phyloP scores from a whole-genome alignment of 331 rosid species.

The Acacia pycnantha region DNA sequence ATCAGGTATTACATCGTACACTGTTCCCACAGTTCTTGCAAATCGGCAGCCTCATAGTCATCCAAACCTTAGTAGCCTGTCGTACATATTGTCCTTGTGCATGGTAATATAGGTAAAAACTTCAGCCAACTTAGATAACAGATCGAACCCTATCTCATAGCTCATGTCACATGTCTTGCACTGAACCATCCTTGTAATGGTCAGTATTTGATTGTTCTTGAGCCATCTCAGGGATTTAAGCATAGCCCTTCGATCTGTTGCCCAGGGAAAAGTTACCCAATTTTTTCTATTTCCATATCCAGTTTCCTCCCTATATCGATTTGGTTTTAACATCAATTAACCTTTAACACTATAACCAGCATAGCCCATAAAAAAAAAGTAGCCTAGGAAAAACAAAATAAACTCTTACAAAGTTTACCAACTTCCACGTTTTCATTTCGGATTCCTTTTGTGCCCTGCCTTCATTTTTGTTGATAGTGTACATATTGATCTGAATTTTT shows the following conservation, averaged over 20 bases:
- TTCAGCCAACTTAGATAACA: slow-evolving; percentile 12
- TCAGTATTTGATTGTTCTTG: not conserved
- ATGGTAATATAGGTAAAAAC: not conserved
- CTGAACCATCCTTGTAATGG: slow-evolving; percentile 32
- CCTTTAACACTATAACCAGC: no score
- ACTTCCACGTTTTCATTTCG: no score
- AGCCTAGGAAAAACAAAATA: no score
- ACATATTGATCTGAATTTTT: no score
- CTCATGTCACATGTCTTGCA: slow-evolving; percentile 50
- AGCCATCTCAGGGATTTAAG: slow-evolving; percentile 24
- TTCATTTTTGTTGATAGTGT: no score
- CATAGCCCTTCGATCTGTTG: slow-evolving; percentile 33
- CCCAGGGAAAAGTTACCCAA: slow-evolving; percentile 70
- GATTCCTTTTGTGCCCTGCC: no score
- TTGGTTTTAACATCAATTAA: no score
- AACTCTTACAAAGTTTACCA: no score
- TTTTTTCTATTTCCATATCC: no score
- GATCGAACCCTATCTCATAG: slow-evolving; percentile 22
- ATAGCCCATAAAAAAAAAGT: no score
- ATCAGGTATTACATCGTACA: no score
- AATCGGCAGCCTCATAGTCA: slow-evolving; percentile 28
- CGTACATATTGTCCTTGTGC: slow-evolving; percentile 1
- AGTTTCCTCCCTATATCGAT: no score
- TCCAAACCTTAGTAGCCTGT: slow-evolving; percentile 51
- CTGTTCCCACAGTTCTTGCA: slow-evolving; percentile 47